These are phyloP conservation scores for Acanthamoeba healyi DNA, from an alignment of 208 protist genomes.

Conservation along the genomic window DNA sequence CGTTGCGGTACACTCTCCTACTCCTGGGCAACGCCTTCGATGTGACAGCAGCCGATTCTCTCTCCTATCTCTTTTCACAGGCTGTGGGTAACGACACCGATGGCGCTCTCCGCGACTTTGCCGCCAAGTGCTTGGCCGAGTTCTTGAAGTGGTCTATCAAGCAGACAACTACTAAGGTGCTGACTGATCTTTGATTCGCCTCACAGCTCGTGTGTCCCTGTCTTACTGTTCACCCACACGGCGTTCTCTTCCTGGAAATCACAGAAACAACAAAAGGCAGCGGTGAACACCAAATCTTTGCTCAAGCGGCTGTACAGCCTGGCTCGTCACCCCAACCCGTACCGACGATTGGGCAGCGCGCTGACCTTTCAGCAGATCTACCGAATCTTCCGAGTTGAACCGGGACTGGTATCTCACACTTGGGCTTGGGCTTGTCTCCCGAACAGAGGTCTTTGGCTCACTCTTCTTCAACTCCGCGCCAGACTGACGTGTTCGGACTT, in stretches of 20 bases:
- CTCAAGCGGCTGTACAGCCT: slow-evolving; percentile 87
- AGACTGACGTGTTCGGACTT: slow-evolving; percentile 79
- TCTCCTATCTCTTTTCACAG: too few relatives aligned
- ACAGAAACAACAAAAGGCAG: slow-evolving; percentile 70
- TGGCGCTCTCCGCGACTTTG: slow-evolving; percentile 85
- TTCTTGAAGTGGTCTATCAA: slow-evolving; percentile 89
- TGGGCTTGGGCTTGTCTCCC: too few relatives aligned
- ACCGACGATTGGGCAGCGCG: slow-evolving; percentile 84
- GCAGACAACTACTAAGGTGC: slow-evolving; percentile 77
- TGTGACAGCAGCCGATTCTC: too few relatives aligned
- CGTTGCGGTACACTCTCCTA: background rate
- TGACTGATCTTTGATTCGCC: background rate
- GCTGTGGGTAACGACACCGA: slow-evolving; percentile 74
- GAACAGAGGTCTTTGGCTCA: background rate
- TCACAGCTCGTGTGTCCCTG: background rate
- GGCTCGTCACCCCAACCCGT: slow-evolving; percentile 84
- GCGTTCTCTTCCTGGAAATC: background rate
- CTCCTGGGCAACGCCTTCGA: background rate
- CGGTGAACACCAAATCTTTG: slow-evolving; percentile 78
- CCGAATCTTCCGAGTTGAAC: slow-evolving; percentile 51
- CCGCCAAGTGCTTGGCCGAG: slow-evolving; percentile 84
- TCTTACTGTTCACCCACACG: background rate
- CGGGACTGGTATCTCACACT: slow-evolving; percentile 45
- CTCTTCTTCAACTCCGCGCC: slow-evolving; percentile 38
- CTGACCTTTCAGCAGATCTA: slow-evolving; percentile 82